A percentile compares a stretch with the other conserved stretches of the same genome.
Conservation (phyloP, 2,329 filamentous ascomycete species). For the Colletotrichum melonis region DNA sequence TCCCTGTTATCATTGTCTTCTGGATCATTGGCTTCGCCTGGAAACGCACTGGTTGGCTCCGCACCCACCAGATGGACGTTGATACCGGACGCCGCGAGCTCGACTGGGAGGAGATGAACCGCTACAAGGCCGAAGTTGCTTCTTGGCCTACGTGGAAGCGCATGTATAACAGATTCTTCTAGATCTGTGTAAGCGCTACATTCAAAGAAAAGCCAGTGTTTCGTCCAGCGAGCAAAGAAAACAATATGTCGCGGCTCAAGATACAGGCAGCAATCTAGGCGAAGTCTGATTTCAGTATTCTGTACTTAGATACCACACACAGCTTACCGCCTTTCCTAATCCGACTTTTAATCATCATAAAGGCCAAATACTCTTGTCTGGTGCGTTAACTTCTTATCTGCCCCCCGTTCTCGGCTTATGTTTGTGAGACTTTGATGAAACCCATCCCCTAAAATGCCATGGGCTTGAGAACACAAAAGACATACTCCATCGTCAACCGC, state of each 20-base stretch:
- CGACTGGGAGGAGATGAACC: slow-evolving; percentile 36
- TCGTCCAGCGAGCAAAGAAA: neutral
- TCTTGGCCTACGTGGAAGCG: slow-evolving; percentile 35
- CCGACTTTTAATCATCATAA: neutral
- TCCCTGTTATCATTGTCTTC: slow-evolving; percentile 34
- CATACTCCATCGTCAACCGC: too few species aligned
- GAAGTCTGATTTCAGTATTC: neutral
- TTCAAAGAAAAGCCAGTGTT: neutral
- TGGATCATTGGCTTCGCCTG: slow-evolving; percentile 34
- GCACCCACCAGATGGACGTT: slow-evolving; percentile 36
- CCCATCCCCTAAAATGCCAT: too few species aligned
- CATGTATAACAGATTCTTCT: slow-evolving; percentile 23
- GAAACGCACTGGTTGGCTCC: slow-evolving; percentile 37
- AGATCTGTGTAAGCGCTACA: neutral
- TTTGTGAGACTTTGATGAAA: too few species aligned
- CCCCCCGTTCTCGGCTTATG: too few species aligned
- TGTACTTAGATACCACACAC: neutral
- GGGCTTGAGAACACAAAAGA: too few species aligned
- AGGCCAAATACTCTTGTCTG: too few species aligned
- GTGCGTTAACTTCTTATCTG: too few species aligned
- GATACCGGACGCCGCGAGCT: slow-evolving; percentile 37
- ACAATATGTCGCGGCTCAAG: neutral
- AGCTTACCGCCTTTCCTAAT: neutral
- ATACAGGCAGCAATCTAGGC: neutral
- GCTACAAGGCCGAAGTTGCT: slow-evolving; percentile 26